Evolutionary conservation across 1,284 basidiomycete genomes (phyloP).

Genomic region (Cronartium quercuum): DNA sequence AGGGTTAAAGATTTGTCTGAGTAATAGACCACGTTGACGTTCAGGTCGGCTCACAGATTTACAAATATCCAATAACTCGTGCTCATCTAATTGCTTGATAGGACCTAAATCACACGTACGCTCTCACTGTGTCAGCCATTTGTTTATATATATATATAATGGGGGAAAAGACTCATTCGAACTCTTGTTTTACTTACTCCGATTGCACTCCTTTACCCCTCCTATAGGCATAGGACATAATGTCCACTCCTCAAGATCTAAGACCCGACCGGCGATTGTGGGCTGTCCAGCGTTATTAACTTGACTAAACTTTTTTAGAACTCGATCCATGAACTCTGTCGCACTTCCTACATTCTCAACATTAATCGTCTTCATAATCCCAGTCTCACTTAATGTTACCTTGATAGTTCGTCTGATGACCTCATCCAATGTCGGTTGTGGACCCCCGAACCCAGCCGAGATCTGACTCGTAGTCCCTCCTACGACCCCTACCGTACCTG

Average conservation of each 20-base stretch:
- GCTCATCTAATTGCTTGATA: conserved; percentile 67
- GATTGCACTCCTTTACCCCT: conserved; percentile 7
- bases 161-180: neutral
- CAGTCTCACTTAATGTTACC: conserved; percentile 71
- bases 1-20: conserved; percentile 45
- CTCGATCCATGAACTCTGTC: conserved; percentile 74
- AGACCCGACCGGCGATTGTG: conserved; percentile 43
- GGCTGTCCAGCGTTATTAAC: conserved; percentile 30
- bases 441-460: conserved; percentile 49
- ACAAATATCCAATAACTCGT: conserved; percentile 75
- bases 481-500: conserved; percentile 41
- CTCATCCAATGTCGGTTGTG: conserved; percentile 62
- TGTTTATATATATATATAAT: neutral
- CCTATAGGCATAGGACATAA: conserved; percentile 15
- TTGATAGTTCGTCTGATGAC: conserved; percentile 73
- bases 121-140: neutral
- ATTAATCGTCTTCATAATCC: conserved; percentile 66
- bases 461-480: conserved; percentile 38
- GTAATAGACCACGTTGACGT: conserved; percentile 67
- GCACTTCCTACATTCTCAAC: conserved; percentile 70
- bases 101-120: neutral
- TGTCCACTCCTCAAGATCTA: conserved; percentile 16
- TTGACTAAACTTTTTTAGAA: conserved; percentile 76
- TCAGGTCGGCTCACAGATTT: conserved; percentile 69
- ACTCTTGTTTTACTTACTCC: no score